These are phyloP conservation scores for Coleophoma crateriformis DNA, from an alignment of 2,329 filamentous ascomycete species.

Conservation along the genomic window DNA sequence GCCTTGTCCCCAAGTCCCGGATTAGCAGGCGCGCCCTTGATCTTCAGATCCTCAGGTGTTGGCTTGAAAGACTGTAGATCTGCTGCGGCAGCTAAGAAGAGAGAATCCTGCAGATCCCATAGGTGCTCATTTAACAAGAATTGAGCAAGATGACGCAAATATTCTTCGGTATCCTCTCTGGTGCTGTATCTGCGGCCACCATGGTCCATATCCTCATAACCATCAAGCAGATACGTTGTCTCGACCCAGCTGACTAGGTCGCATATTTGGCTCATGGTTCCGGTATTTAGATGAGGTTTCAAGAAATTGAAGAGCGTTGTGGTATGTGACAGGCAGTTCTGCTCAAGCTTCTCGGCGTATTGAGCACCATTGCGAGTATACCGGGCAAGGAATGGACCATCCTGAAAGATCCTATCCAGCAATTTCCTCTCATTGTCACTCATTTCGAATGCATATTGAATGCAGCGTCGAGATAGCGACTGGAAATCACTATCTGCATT, in stretches of 20 bases:
- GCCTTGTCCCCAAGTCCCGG: constrained; percentile 41
- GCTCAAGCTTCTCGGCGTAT: constrained; percentile 21
- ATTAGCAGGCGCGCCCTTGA: constrained; percentile 6
- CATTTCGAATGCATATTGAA: constrained; percentile 24
- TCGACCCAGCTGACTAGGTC: constrained; percentile 24
- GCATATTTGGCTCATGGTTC: constrained; percentile 19
- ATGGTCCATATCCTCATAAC: constrained; percentile 14
- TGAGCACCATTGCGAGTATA: constrained; percentile 11
- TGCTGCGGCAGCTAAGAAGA: constrained; percentile 23
- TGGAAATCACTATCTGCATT: constrained; percentile 22
- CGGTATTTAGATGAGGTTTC: constrained; percentile 19
- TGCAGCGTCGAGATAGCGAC: constrained; percentile 19
- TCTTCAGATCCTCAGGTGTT: constrained; percentile 18
- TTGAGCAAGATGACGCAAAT: constrained; percentile 13
- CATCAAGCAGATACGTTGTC: constrained; percentile 20
- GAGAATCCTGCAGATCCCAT: constrained; percentile 22
- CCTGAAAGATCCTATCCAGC: constrained; percentile 20
- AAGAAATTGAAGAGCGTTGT: constrained; percentile 20
- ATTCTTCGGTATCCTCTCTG: not conserved
- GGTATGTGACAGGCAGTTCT: constrained; percentile 21
- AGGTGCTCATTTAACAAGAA: constrained; percentile 21
- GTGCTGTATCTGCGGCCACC: constrained; percentile 9
- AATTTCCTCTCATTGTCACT: constrained; percentile 25
- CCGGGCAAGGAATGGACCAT: constrained; percentile 18
- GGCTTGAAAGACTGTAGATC: constrained; percentile 25